Percentiles rank a stretch among this genome's conserved stretches.
Evolutionary conservation across 106 monocot species (phyloP).

Genomic region (Vanilla planifolia): DNA sequence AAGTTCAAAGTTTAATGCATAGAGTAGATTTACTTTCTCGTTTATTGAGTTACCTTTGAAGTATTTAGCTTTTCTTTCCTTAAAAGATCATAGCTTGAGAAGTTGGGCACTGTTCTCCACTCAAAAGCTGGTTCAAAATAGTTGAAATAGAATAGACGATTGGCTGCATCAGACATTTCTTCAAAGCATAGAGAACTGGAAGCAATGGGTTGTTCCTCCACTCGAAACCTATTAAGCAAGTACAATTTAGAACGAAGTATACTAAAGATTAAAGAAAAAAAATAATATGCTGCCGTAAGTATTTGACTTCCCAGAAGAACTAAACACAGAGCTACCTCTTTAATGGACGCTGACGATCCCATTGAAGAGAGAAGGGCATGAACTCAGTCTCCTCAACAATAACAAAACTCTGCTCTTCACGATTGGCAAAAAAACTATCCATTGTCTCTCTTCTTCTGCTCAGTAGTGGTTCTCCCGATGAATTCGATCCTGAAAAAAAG

Average conservation of each 20-base stretch:
- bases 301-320: too few species aligned
- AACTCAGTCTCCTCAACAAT: slow-evolving; percentile 1
- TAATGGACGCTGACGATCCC: not conserved
- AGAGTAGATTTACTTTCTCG: too few species aligned
- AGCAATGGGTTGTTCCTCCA: slow-evolving; percentile 2
- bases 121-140: not conserved
- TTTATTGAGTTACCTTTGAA: not conserved
- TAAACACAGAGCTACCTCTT: slow-evolving; percentile 6
- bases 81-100: not conserved
- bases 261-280: too few species aligned
- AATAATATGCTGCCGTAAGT: too few species aligned
- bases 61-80: not conserved
- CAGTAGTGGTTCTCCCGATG: not conserved
- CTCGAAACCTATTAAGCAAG: not conserved
- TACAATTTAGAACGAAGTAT: not conserved
- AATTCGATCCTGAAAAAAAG: not conserved
- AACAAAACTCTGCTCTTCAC: not conserved
- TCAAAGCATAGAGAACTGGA: not conserved
- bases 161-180: too few species aligned
- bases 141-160: not conserved
- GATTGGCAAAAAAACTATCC: not conserved
- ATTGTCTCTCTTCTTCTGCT: slow-evolving; percentile 1
- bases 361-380: slow-evolving; percentile 6
- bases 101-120: not conserved
- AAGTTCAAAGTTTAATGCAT: too few species aligned